phyloP scores from a whole-genome alignment of 2,329 filamentous ascomycete species.

The Trichoderma koningiopsis region DNA sequence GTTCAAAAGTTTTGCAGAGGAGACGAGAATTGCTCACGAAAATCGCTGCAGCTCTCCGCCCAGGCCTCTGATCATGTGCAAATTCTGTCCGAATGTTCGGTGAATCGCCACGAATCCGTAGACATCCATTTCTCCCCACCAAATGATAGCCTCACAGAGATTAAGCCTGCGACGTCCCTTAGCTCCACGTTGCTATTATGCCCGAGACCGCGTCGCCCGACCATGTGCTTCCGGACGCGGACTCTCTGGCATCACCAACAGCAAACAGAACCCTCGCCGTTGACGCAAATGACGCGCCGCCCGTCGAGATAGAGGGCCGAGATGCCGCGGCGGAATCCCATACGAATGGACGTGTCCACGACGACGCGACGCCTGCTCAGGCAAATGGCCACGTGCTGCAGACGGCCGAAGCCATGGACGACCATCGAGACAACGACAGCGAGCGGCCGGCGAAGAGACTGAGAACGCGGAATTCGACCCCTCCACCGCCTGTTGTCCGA shows the following conservation, averaged over 20 bases:
- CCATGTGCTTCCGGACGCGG: constrained; percentile 41
- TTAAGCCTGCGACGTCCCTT: constrained; percentile 51
- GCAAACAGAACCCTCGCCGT: constrained; percentile 8
- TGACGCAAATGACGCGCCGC: constrained; percentile 29
- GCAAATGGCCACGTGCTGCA: constrained; percentile 36
- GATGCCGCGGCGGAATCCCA: constrained; percentile 26
- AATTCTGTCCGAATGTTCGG: constrained; percentile 50
- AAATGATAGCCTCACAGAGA: constrained; percentile 62
- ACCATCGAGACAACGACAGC: constrained; percentile 37
- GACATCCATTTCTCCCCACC: constrained; percentile 58
- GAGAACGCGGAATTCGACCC: constrained; percentile 55
- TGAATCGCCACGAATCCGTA: constrained; percentile 51
- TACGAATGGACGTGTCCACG: constrained; percentile 29
- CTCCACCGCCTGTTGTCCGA: constrained; percentile 44
- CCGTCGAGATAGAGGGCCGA: constrained; percentile 27
- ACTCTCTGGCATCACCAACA: constrained; percentile 30
- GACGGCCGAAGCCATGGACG: constrained; percentile 20
- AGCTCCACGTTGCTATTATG: constrained; percentile 54
- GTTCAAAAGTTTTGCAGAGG: constrained; percentile 54
- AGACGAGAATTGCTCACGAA: constrained; percentile 46
- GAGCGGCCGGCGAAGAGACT: constrained; percentile 66
- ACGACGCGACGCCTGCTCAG: constrained; percentile 32
- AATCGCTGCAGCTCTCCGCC: constrained; percentile 49
- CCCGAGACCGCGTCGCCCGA: constrained; percentile 61
- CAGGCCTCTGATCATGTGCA: constrained; percentile 58